Base-by-base conservation (phyloP, 306 rosid genomes). In the Vigna nakashimae region DNA sequence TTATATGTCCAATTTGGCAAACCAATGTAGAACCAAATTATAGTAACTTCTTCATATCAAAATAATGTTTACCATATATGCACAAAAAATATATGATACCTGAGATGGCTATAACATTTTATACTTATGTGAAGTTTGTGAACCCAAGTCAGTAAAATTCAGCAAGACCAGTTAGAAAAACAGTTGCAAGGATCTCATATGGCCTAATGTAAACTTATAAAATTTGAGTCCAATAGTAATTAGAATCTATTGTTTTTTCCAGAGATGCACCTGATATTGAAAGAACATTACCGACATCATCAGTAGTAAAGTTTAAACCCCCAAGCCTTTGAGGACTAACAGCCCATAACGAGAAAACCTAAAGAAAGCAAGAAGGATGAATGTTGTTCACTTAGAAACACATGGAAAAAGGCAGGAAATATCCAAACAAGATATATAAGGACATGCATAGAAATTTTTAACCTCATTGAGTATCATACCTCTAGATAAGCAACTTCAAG, bases 301-400 rank as follows among this genome's bases (percentile, higher is more conserved):
- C 80, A n/a, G 90, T 87, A 70, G 92, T 30, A 45, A 75, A 91
- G 88, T 73, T 83, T 73, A 93, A 74, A 76, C 97, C 97, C 26
- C 93, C 95, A 15, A 89, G 50, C 68, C 72, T 80, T 40, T 15
- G 56, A 76, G 98, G 90, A 87, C 92, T 85, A 12, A 84, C 92
- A 10, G 93, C 90, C 98, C 98, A 93, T 80, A 91, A 84, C 2
- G 98, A 90, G 85, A 93, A 93, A 83, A 93, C 83, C 98, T 93
- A 48, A 48, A 20, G 55, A 80, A 58, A 66, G 4, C 32, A 79
- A 1, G 9, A 69, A 18, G 28, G 14, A 5, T 38, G 14, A 28
- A 73, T 38, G 49, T 42, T 52, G 45, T 56, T 69, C 60, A 71
- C 45, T 36, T 10, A 16, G 14, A 40, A 26, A 34, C 16, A 28